phyloP scores from a whole-genome alignment of 1,139 yeast species.

The Starmera stellimalicola region DNA sequence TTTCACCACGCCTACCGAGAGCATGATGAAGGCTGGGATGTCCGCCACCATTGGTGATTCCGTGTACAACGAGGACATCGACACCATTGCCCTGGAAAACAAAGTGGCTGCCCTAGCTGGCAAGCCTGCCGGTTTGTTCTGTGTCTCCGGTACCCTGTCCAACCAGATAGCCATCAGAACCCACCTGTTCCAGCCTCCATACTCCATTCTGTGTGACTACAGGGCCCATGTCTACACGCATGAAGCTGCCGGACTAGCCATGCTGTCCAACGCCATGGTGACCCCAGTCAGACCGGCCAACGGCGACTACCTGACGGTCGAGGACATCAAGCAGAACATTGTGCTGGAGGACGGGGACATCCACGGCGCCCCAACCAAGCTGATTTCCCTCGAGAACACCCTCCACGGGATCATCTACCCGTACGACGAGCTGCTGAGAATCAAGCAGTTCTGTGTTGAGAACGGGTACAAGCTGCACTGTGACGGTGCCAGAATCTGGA shows the following conservation, averaged over 20 bases:
- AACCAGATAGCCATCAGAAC: slow-evolving; percentile 82
- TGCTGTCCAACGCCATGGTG: slow-evolving; percentile 88
- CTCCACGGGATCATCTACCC: slow-evolving; percentile 80
- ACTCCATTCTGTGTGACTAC: slow-evolving; percentile 73
- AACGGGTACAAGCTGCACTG: slow-evolving; percentile 64
- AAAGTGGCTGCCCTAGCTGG: slow-evolving; percentile 67
- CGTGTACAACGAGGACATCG: slow-evolving; percentile 76
- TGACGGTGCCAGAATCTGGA: slow-evolving; percentile 96
- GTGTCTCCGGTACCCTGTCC: slow-evolving; percentile 85
- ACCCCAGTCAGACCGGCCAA: slow-evolving; percentile 71
- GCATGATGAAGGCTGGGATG: slow-evolving; percentile 59
- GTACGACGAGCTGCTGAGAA: slow-evolving; percentile 65
- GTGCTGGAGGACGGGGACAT: slow-evolving; percentile 77
- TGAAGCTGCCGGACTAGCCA: slow-evolving; percentile 90
- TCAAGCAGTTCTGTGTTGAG: slow-evolving; percentile 60
- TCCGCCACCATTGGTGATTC: slow-evolving; percentile 73
- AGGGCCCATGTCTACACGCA: slow-evolving; percentile 76
- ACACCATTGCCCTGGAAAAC: slow-evolving; percentile 56
- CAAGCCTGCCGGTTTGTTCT: slow-evolving; percentile 74
- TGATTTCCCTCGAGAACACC: slow-evolving; percentile 82
- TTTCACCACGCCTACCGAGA: slow-evolving; percentile 80
- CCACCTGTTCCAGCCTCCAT: slow-evolving; percentile 78
- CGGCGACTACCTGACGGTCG: slow-evolving; percentile 69
- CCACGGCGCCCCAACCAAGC: slow-evolving; percentile 82
- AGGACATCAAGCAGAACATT: slow-evolving; percentile 57